A percentile compares a stretch with the other conserved stretches of the same genome.
These are phyloP conservation scores for Solanum tarapatanum DNA, from an alignment of 257 asterid species.

Conservation along the genomic window DNA sequence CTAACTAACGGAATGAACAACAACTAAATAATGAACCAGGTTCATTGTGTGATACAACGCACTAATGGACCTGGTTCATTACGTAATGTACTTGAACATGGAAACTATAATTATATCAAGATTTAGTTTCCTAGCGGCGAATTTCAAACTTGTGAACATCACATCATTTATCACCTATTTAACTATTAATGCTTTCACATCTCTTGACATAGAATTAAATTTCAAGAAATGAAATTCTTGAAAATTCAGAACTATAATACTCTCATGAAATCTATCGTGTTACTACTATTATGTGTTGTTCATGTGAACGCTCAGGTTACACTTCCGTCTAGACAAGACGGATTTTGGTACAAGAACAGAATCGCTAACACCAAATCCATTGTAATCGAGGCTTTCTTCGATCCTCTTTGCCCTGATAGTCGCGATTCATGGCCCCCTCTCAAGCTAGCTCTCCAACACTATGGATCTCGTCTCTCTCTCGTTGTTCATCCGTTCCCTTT, in stretches of 20 bases:
- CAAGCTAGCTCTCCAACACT: slow-evolving; percentile 33
- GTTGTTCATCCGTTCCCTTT: slow-evolving; percentile 57
- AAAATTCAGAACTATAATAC: not conserved
- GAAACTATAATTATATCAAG: not conserved
- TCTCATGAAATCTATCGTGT: not conserved
- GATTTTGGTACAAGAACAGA: slow-evolving; percentile 53
- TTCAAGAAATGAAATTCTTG: not conserved
- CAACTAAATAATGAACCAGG: not conserved
- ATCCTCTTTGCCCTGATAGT: slow-evolving; percentile 89
- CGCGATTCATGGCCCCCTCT: slow-evolving; percentile 87
- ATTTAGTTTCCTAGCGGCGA: not conserved
- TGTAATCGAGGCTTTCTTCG: slow-evolving; percentile 71
- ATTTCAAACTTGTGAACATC: not conserved
- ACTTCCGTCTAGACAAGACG: slow-evolving; percentile 43
- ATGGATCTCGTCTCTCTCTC: slow-evolving; percentile 38
- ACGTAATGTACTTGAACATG: not conserved
- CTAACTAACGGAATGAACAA: not conserved
- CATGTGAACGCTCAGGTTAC: slow-evolving; percentile 12
- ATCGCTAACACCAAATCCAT: slow-evolving; percentile 13
- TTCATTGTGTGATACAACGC: not conserved
- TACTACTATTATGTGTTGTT: not conserved
- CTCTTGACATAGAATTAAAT: not conserved
- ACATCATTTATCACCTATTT: not conserved
- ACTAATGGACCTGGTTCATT: not conserved
- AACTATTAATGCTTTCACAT: rapidly evolving